Base-by-base conservation (phyloP, 2,329 filamentous ascomycete genomes). In the Basipetospora chlamydospora region DNA sequence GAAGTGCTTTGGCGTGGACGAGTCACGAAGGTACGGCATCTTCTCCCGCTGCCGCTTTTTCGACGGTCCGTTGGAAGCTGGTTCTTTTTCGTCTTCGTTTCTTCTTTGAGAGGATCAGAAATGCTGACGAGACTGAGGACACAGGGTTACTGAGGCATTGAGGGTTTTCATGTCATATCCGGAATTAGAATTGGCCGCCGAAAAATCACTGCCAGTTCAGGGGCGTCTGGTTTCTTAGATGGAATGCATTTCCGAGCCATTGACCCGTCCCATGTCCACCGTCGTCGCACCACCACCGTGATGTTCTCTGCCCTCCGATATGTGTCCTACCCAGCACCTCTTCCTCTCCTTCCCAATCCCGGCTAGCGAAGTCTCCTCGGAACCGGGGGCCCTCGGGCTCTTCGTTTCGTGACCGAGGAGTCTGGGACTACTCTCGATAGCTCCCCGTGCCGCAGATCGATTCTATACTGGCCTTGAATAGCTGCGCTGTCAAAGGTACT, bases 401-500 rank as follows among this genome's bases (percentile, higher is more conserved):
- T 47, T 45, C 50, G 49, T 47, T 45, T 49, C 46, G 57, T 65
- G 59, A 58, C 58, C 61, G 60, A 59, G 67, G 61, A 68, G 59
- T 63, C 63, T 67, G 66, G 59, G 59, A 54, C 65, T 71, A 67
- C 66, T 43, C n/a, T 50, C 47, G 69, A 72, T 70, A 67, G 69
- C n/a, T 52, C 58, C 61, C 60, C 64, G 45, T 60, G 70, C 70
- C 70, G 70, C 58, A 74, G 63, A 75, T 70, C 52, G 51, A 70
- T 28, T 18, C 13, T 38, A 26, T 21, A 42, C 26, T 63, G 67
- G 61, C 68, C 66, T 66, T 63, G 59, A 64, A 73, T 74, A 75
- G 69, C 70, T 55, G 67, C 70, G 63, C 60, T 61, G 59, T 52
- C 57, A 55, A 56, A 74, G 69, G 51, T 47, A 47, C 56, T 57